Conservation (phyloP, 805 yeast species). For the Teunomyces lycoperdinae region DNA sequence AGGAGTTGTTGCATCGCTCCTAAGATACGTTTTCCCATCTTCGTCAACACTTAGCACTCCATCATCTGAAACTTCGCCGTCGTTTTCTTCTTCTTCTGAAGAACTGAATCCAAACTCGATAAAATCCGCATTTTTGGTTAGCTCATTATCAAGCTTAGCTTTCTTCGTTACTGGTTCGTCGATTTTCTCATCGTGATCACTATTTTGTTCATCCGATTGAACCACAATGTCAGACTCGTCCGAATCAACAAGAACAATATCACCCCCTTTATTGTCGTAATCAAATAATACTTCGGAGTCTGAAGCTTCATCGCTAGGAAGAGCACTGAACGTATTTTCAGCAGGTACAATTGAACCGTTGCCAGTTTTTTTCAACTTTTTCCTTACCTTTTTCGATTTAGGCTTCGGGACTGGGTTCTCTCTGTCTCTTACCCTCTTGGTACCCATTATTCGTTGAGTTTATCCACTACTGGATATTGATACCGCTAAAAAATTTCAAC, state of each 20-base stretch:
- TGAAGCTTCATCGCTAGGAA: conserved; percentile 19
- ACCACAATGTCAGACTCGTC: conserved; percentile 21
- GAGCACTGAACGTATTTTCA: conserved; percentile 20
- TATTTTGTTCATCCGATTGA: conserved; percentile 19
- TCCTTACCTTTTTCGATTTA: conserved; percentile 20
- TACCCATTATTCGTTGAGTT: conserved; percentile 6
- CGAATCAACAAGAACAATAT: conserved; percentile 30
- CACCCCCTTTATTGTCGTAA: conserved; percentile 15
- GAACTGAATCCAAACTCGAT: conserved; percentile 54
- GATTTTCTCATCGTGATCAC: conserved; percentile 5
- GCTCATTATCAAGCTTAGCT: conserved; percentile 27
- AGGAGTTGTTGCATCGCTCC: conserved; percentile 26
- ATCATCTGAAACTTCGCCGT: conserved; percentile 27
- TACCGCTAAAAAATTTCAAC: neutral
- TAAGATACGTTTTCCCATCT: conserved; percentile 13
- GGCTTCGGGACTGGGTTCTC: conserved; percentile 13
- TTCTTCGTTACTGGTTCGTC: conserved; percentile 8
- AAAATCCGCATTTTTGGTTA: conserved; percentile 48
- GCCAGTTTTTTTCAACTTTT: conserved; percentile 14
- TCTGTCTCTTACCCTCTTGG: conserved; percentile 9
- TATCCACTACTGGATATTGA: neutral
- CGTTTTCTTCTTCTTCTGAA: conserved; percentile 34
- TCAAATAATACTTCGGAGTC: conserved; percentile 25
- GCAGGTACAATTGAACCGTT: conserved; percentile 10
- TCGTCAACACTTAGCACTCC: conserved; percentile 23